These are phyloP conservation scores for Trapa incisa DNA, from an alignment of 345 rosid genomes.

Conservation along the genomic window DNA sequence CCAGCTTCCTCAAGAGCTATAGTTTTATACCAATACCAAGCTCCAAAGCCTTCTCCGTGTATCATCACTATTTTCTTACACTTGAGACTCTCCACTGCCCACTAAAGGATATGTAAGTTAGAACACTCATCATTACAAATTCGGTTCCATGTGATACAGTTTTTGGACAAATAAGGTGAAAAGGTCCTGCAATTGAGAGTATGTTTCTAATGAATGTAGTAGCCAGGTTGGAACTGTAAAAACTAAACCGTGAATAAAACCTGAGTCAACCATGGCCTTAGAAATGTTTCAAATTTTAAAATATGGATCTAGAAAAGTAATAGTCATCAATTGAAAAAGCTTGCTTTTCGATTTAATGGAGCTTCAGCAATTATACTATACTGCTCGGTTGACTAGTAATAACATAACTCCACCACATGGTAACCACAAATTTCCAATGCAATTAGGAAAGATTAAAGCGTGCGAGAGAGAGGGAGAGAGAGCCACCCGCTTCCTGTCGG, in stretches of 20 bases:
- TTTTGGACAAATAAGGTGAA: too few relatives aligned
- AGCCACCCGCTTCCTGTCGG: slow-evolving; percentile 57
- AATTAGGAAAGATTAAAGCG: neutral
- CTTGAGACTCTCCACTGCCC: slow-evolving; percentile 54
- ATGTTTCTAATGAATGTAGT: neutral
- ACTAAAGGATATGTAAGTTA: slow-evolving; percentile 2
- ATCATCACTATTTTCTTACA: slow-evolving; percentile 51
- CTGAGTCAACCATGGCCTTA: neutral
- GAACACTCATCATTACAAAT: neutral
- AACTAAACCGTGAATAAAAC: neutral
- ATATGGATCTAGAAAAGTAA: neutral
- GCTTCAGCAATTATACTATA: neutral
- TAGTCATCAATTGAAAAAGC: neutral
- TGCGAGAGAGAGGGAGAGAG: neutral
- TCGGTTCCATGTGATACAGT: too few relatives aligned
- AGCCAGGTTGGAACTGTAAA: neutral
- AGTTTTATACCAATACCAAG: slow-evolving; percentile 98
- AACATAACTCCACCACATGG: neutral
- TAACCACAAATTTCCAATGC: neutral
- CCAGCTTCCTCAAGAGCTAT: slow-evolving; percentile 81
- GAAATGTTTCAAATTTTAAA: neutral
- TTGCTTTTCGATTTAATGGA: neutral
- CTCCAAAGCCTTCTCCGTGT: slow-evolving; percentile 98
- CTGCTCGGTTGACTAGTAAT: neutral
- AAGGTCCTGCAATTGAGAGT: neutral